Conservation (phyloP, 2,329 filamentous ascomycete species). For the Aspergillus tanneri region DNA sequence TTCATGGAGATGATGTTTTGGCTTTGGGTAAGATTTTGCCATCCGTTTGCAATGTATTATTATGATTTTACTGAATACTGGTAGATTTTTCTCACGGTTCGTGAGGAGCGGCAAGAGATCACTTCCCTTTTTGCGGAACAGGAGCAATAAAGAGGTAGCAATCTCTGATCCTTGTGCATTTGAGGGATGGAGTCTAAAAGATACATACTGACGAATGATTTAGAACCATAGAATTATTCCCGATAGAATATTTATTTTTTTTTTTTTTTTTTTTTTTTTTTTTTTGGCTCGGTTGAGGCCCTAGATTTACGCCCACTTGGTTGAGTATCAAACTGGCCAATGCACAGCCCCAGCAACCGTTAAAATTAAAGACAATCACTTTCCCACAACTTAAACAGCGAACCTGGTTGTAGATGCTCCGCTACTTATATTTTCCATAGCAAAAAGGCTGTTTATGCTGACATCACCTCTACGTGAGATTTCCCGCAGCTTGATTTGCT, state of each 20-base stretch:
- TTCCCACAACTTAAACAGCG: background rate
- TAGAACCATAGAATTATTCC: background rate
- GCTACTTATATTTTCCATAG: background rate
- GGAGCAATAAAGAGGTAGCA: conserved; percentile 12
- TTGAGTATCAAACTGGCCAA: background rate
- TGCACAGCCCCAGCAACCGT: background rate
- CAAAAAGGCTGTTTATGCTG: background rate
- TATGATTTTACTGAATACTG: conserved; percentile 11
- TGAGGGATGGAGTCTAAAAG: background rate
- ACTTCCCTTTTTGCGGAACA: conserved; percentile 22
- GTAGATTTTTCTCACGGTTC: conserved; percentile 37
- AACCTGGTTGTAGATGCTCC: background rate
- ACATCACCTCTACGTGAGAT: background rate
- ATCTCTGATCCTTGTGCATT: background rate
- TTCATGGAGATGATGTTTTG: conserved; percentile 81
- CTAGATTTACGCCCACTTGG: background rate
- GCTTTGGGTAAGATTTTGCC: conserved; percentile 69
- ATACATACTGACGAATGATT: background rate
- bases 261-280: background rate
- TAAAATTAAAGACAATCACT: background rate
- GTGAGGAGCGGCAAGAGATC: conserved; percentile 38
- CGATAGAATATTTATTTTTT: background rate
- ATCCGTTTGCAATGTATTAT: background rate
- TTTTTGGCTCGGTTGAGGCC: background rate
- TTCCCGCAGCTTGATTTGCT: background rate